phyloP scores from a whole-genome alignment of 139 green algal species.

The Chlorella sorokiniana region DNA sequence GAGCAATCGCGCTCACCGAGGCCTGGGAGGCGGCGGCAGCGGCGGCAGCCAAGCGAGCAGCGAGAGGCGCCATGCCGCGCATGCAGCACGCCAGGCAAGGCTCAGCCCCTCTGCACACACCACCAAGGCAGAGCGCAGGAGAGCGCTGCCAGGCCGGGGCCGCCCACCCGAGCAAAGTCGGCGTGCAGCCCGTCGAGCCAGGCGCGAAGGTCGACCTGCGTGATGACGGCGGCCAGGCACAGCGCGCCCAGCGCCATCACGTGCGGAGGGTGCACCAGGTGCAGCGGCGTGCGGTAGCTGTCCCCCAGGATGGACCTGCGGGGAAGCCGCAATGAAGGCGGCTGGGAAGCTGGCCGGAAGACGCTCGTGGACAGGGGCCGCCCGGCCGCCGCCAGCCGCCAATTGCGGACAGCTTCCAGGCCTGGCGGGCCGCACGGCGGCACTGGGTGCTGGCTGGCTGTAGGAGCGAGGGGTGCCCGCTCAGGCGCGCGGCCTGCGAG shows the following conservation, averaged over 20 bases:
- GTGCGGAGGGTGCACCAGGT: conserved; percentile 69
- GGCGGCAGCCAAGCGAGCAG: no score
- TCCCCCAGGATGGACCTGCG: conserved; percentile 70
- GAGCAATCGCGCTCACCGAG: no score
- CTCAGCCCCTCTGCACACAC: not conserved
- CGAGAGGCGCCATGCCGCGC: not conserved
- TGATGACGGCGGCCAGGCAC: conserved; percentile 53
- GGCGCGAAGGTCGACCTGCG: conserved; percentile 35
- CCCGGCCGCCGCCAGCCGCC: no score
- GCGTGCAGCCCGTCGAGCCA: conserved; percentile 49
- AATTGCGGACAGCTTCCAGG: no score
- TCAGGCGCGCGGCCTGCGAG: no score
- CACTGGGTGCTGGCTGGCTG: no score
- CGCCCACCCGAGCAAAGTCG: conserved; percentile 40
- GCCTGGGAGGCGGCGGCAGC: no score
- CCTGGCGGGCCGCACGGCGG: no score
- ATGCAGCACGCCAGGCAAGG: not conserved
- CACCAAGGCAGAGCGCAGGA: not conserved
- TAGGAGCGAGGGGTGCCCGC: no score
- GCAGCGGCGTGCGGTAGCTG: conserved; percentile 60
- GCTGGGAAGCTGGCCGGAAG: no score
- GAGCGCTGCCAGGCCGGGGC: not conserved
- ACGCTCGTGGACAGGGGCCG: no score
- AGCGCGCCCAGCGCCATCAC: conserved; percentile 70
- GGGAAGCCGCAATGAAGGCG: not conserved